Percentiles rank a stretch among this genome's conserved stretches.
phyloP scores from a whole-genome alignment of 2,329 filamentous ascomycete species.

The Trichoderma brevicompactum region DNA sequence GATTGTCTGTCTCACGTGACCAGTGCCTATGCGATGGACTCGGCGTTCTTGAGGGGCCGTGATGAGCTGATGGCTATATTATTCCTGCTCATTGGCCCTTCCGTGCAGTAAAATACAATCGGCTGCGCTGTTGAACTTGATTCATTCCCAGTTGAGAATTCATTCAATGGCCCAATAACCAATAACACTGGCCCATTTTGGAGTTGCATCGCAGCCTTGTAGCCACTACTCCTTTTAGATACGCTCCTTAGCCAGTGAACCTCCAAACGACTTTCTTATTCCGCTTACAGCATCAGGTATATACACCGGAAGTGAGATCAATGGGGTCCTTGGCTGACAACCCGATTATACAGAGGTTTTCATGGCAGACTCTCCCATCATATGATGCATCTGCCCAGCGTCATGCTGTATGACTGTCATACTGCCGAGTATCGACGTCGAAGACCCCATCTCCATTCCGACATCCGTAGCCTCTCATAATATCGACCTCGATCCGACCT shows the following conservation, averaged over 20 bases:
- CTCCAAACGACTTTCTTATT: constrained; percentile 24
- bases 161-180: constrained; percentile 25
- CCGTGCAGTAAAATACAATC: constrained; percentile 31
- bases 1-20: constrained; percentile 34
- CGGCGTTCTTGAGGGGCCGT: constrained; percentile 34
- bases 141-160: constrained; percentile 14
- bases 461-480: constrained; percentile 27
- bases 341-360: constrained; percentile 14
- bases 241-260: constrained; percentile 30
- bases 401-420: constrained; percentile 36
- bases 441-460: constrained; percentile 27
- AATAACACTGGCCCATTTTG: constrained; percentile 11
- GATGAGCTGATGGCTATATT: constrained; percentile 34
- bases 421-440: constrained; percentile 35
- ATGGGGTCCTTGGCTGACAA: constrained; percentile 24
- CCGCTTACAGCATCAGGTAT: constrained; percentile 18
- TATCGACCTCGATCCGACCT: constrained; percentile 18
- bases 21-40: constrained; percentile 29
- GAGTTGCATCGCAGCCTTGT: constrained; percentile 20
- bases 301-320: constrained; percentile 25
- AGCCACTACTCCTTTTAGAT: constrained; percentile 25
- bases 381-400: constrained; percentile 34
- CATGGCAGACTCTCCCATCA: constrained; percentile 14
- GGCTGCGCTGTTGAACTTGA: constrained; percentile 29
- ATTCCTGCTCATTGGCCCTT: constrained; percentile 35